These are phyloP conservation scores for Moesziomyces sp. DNA, from an alignment of 1,284 basidiomycete genomes.

Conservation along the genomic window DNA sequence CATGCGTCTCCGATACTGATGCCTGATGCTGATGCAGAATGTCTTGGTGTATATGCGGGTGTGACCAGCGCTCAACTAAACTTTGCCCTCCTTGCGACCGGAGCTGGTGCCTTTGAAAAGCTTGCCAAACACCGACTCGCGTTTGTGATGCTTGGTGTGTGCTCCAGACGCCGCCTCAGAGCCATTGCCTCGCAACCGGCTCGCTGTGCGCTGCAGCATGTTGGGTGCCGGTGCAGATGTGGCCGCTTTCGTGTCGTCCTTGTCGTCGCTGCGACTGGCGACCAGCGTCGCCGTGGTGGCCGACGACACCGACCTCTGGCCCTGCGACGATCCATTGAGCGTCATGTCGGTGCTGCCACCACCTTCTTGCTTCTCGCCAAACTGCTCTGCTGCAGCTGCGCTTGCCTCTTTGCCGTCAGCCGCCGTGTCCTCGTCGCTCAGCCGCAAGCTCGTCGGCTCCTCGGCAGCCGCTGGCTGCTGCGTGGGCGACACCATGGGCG, in stretches of 20 bases:
- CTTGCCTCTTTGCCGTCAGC: neutral
- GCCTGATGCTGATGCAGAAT: neutral
- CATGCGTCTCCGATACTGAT: neutral
- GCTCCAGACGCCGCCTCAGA: neutral
- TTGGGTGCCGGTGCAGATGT: neutral
- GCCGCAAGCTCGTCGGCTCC: conserved; percentile 19
- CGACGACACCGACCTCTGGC: conserved; percentile 17
- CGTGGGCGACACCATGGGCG: conserved; percentile 22
- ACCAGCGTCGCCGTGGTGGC: conserved; percentile 30
- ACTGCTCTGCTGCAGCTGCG: no score
- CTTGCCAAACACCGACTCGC: conserved; percentile 46
- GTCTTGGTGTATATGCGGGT: no score
- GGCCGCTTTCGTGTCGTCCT: conserved; percentile 3
- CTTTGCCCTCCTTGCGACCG: conserved; percentile 35
- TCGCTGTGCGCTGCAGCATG: conserved; percentile 34
- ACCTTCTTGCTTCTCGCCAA: no score
- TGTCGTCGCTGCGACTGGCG: conserved; percentile 5
- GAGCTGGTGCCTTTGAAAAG: conserved; percentile 27
- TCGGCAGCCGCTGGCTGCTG: conserved; percentile 8
- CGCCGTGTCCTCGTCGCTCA: conserved; percentile 1
- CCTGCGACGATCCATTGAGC: conserved; percentile 1
- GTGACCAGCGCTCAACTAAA: neutral
- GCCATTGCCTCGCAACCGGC: conserved; percentile 14
- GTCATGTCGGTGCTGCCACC: neutral
- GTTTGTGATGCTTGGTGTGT: conserved; percentile 10